These are phyloP conservation scores for Herpetomonas tarakana DNA, from an alignment of 208 protist genomes.

Conservation along the genomic window DNA sequence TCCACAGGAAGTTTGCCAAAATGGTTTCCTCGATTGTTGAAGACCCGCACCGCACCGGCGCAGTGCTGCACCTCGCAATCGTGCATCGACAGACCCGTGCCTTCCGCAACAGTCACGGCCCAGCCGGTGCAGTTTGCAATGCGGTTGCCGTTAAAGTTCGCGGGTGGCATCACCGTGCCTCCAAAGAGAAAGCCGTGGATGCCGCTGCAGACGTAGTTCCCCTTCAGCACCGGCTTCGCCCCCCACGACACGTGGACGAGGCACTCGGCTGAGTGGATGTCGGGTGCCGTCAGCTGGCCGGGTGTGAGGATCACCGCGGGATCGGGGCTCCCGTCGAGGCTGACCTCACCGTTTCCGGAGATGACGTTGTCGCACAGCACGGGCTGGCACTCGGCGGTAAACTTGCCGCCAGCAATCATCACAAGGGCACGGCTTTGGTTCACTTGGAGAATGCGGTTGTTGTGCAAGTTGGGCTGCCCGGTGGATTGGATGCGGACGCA, in stretches of 20 bases:
- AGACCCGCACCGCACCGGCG: constrained; percentile 28
- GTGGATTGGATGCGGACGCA: constrained; percentile 28
- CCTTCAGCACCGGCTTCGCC: constrained; percentile 19
- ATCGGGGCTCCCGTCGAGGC: constrained; percentile 14
- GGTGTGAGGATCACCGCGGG: constrained; percentile 12
- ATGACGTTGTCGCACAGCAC: constrained; percentile 45
- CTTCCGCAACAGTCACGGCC: constrained; percentile 17
- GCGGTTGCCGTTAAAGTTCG: constrained; percentile 31
- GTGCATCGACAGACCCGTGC: constrained; percentile 8
- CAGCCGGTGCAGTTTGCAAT: constrained; percentile 27
- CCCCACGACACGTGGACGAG: constrained; percentile 27
- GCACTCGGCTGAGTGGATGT: constrained; percentile 4
- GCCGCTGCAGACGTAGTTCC: constrained; percentile 38
- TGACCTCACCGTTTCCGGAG: constrained; percentile 18
- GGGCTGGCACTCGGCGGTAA: constrained; percentile 7
- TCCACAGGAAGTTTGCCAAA: background rate
- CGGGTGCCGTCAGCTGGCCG: constrained; percentile 11
- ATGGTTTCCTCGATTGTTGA: background rate
- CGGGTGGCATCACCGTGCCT: constrained; percentile 14
- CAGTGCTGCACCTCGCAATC: constrained; percentile 29
- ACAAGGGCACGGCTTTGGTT: constrained; percentile 10
- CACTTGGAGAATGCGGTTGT: constrained; percentile 37
- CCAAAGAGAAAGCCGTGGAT: constrained; percentile 32
- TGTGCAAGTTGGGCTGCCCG: constrained; percentile 18
- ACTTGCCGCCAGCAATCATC: constrained; percentile 26